A percentile compares a stretch with the other conserved stretches of the same genome.
Evolutionary conservation across 1,284 basidiomycete genomes (phyloP).

Genomic region (Coniophora puteana): DNA sequence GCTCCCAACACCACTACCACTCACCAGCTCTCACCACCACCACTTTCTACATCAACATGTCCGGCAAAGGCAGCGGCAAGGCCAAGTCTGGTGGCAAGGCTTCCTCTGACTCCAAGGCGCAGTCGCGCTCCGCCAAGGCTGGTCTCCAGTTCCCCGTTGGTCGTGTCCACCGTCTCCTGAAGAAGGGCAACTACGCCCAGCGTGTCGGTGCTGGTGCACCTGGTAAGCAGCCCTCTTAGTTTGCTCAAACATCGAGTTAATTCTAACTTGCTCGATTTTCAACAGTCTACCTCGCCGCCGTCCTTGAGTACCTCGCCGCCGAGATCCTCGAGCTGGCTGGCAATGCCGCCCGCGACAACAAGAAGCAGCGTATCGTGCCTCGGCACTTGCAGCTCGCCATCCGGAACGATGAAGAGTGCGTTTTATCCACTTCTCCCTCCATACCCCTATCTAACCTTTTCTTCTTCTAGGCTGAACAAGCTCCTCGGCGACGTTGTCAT

Average conservation of each 20-base stretch:
- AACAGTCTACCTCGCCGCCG: slow-evolving; percentile 87
- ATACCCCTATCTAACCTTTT: background rate
- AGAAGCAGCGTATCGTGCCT: slow-evolving; percentile 86
- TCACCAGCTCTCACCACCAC: slow-evolving; percentile 4
- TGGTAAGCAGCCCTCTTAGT: slow-evolving; percentile 40
- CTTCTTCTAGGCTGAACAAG: slow-evolving; percentile 48
- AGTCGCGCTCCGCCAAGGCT: slow-evolving; percentile 80
- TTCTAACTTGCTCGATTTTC: slow-evolving; percentile 5
- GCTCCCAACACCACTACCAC: slow-evolving; percentile 11
- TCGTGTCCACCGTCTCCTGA: slow-evolving; percentile 89
- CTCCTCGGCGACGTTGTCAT: slow-evolving; percentile 80
- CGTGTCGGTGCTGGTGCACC: slow-evolving; percentile 79
- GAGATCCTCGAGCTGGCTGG: slow-evolving; percentile 88
- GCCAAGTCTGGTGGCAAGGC: slow-evolving; percentile 60
- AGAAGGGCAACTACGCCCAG: slow-evolving; percentile 85
- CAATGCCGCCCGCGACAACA: slow-evolving; percentile 78
- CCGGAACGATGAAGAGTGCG: slow-evolving; percentile 79
- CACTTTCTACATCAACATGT: slow-evolving; percentile 34
- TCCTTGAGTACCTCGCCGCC: slow-evolving; percentile 80
- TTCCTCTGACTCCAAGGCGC: slow-evolving; percentile 44
- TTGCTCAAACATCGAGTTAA: background rate
- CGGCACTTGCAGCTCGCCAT: slow-evolving; percentile 88
- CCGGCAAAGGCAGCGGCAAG: slow-evolving; percentile 57
- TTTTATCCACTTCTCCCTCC: slow-evolving; percentile 5
- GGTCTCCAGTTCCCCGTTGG: slow-evolving; percentile 88